phyloP scores from a whole-genome alignment of 208 protist species.

The Acanthamoeba healyi region DNA sequence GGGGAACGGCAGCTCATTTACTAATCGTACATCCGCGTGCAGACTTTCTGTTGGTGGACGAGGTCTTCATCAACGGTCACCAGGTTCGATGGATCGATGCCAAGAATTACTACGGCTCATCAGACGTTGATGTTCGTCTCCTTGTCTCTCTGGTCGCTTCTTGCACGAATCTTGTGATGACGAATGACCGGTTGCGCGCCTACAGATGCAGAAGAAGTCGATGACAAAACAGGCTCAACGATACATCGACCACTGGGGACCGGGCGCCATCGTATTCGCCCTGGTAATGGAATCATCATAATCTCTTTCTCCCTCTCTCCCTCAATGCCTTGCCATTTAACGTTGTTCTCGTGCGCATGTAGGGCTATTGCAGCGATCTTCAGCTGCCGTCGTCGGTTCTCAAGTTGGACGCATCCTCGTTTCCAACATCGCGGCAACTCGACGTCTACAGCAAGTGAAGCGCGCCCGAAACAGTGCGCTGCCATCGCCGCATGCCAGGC shows the following conservation, averaged over 20 bases:
- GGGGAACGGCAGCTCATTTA: no score
- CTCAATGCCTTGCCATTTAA: neutral
- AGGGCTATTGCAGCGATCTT: conserved; percentile 30
- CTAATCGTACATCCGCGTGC: no score
- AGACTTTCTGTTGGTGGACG: conserved; percentile 3
- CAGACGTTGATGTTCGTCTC: neutral
- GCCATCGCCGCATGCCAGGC: no score
- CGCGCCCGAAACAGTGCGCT: no score
- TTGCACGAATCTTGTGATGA: neutral
- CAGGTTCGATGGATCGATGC: neutral
- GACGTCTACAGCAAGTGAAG: neutral
- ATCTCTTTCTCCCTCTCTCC: no score
- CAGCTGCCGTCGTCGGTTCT: neutral
- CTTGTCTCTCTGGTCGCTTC: neutral
- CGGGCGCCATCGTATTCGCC: conserved; percentile 5
- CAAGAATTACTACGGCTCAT: conserved; percentile 14
- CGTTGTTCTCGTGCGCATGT: neutral
- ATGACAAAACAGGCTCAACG: neutral
- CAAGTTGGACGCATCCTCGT: conserved; percentile 17
- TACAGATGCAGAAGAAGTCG: neutral
- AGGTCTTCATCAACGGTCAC: conserved; percentile 14
- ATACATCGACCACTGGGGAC: neutral
- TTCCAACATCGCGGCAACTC: neutral
- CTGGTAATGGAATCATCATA: no score
- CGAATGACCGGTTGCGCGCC: neutral